Base-by-base conservation (phyloP, 306 rosid species). In the Prunus mume region DNA sequence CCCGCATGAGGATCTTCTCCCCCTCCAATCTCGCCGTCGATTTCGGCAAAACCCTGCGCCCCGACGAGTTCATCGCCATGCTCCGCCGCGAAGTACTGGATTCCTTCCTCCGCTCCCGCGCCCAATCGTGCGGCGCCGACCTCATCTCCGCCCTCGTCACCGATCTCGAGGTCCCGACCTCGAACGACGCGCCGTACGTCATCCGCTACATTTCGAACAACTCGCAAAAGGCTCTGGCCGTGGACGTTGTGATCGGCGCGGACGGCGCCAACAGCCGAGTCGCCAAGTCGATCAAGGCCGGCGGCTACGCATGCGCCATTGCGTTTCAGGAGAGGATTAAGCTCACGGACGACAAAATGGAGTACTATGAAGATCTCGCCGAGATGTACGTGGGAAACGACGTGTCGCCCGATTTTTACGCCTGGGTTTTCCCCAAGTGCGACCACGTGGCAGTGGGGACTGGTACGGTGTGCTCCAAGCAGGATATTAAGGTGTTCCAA, bases 371-470 rank as follows among this genome's bases (percentile, higher is more conserved):
- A 68, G 79, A 93, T 78, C 89, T 90, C 54, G 98, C 97, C 24
- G 97, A 91, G 85, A 88, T 91, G 94, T 94, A 91, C 76, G 75
- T 94, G 0, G 97, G 98, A 0, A 66, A 75, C 63, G 98, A 94
- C 80, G 96, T 91, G 13, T 94, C 97, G n/a, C 97, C 98, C 5
- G 98, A 94, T 67, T 94, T 90, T 69, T 94, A 94, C 84, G 97
- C 79, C 17, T 94, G 98, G 98, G 98, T 94, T 1, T 94, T 94
- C 32, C 98, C 97, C 2, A 94, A 91, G 20, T 88, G 97, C 3
- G 96, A 94, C 86, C 98, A 94, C 84, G 97, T 94, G 91, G 98
- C 97, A 19, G 98, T 94, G 73, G 97, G 98, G 3, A 93, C 97
- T 0, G 98, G 97, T 20, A 93, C 98, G 2, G 93, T 88, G 34